Evolutionary conservation across 2,329 filamentous ascomycete genomes (phyloP), one percentile per base, ranked within the genome.

Genomic region (Arthrobotrys sinensis): DNA sequence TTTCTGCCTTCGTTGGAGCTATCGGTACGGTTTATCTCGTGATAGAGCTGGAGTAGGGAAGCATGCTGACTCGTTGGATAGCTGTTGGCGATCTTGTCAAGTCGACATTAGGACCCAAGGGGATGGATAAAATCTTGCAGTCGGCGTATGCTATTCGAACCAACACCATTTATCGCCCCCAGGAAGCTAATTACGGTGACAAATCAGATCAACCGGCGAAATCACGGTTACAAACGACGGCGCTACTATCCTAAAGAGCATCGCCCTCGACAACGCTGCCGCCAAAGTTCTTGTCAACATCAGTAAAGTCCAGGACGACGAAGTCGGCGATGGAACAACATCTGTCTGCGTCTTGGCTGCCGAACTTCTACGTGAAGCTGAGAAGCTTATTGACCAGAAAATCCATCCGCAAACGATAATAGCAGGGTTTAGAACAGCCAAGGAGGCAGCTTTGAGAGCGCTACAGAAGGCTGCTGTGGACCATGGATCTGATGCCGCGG

Each of bases 321-420:
- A 99, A 85, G 95, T 99, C 24, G 96, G 96, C 83, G 96, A 99
- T 84, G 96, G 96, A 76, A 99, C 96, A 53, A 99, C 96, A 21
- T 98, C 94, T n/a, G 96, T 99, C 71, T 92, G 96, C 50, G 96
- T 99, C 14, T 88, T 99, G 80, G 94, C 96, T 45, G 96, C 96
- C 76, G 96, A 99, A 87, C 89, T 99, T 77, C 88, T 99, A 80
- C 91, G 96, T 80, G 96, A 99, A 86, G 96, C 96, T 57, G 96
- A 99, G 87, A 95, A 97, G 87, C 89, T 99, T 62, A 93, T 99
- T 81, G 93, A 96, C 87, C 94, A 95, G 88, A 98, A 98, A 87
- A 97, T 99, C 82, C 96, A 99, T 85, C 96, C 96, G 64, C 96
- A 99, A 88, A 98, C 96, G 65, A 99, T 99, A 85, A 99, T 99